A percentile compares a stretch with the other conserved stretches of the same genome.
These are phyloP conservation scores for Gossypium australe DNA, from an alignment of 345 rosid species.

Conservation along the genomic window DNA sequence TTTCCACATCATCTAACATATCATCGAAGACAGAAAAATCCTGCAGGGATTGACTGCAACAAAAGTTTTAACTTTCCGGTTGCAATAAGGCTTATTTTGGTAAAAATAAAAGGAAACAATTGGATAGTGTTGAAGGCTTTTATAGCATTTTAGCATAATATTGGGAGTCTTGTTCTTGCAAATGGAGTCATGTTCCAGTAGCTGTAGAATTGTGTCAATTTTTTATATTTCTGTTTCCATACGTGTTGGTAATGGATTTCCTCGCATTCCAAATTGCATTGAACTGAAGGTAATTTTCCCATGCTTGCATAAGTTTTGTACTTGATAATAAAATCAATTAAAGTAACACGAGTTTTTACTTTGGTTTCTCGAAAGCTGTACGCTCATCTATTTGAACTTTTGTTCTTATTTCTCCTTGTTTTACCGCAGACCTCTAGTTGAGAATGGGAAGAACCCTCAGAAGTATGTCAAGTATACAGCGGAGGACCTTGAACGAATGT, in stretches of 20 bases:
- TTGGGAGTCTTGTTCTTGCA: not conserved
- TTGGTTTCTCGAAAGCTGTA: not conserved
- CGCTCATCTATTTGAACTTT: not conserved
- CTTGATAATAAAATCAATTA: not conserved
- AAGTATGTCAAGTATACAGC: conserved; percentile 75
- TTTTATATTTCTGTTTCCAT: not conserved
- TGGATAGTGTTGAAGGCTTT: too few species aligned
- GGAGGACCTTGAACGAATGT: conserved; percentile 89
- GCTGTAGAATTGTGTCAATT: not conserved
- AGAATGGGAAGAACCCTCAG: conserved; percentile 74
- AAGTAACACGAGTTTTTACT: not conserved
- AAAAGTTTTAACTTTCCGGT: too few species aligned
- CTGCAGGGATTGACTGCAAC: too few species aligned
- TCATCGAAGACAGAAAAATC: too few species aligned
- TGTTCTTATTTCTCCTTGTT: not conserved
- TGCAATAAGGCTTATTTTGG: too few species aligned
- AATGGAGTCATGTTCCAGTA: not conserved
- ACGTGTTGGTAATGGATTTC: not conserved
- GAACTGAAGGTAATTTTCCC: not conserved
- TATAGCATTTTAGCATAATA: too few species aligned
- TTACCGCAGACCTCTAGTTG: conserved; percentile 72
- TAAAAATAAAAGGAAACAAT: too few species aligned
- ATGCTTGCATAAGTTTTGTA: not conserved
- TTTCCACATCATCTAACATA: too few species aligned
- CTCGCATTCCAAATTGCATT: not conserved